Evolutionary conservation across 371 early-diverging fungal species (phyloP), one percentile per base, ranked within the genome.

Genomic region (Mucor indicus): DNA sequence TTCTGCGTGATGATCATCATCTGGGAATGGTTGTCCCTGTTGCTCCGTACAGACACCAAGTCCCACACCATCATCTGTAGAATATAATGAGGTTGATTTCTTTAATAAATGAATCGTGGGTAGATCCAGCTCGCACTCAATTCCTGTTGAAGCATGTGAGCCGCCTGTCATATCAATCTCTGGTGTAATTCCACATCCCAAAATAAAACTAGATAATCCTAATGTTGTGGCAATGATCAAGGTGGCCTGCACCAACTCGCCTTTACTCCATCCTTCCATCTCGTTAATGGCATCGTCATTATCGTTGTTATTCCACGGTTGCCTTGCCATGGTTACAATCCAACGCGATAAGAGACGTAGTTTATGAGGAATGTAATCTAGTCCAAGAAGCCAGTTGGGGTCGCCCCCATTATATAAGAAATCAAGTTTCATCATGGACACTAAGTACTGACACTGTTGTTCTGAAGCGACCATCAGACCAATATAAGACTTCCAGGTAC

Each of bases 161-260:
- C 86, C 86, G 23, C 85, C 83, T 6, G 69, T 69, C 76, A 77
- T 78, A 41, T 86, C 86, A 27, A 81, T 56, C 48, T 86, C 86
- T 0, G 86, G 84, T 1, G 79, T 72, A 21, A 86, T 77, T 15
- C 84, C 86, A 36, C 81, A 83, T 5, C 81, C 74, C 6, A 84
- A 58, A 8, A 76, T 79, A 62, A 81, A 77, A 44, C 78, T 72
- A 44, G 77, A 77, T 27, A 81, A 61, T n/a, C 82, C 72, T 48
- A 84, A 71, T 37, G 79, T 67, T 1, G 81, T 79, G 19, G 78
- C 54, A 10, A 83, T 55, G 12, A 84, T 62, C 36, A 80, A 62
- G 30, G 83, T 76, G 17, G 73, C 84, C 40, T 84, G 85, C 4
- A 84, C 79, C 22, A 86, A 58, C 60, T 86, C 86, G 19, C 72